Evolutionary conservation across 2,329 filamentous ascomycete genomes (phyloP).

Genomic region (Fusarium pininemorale): DNA sequence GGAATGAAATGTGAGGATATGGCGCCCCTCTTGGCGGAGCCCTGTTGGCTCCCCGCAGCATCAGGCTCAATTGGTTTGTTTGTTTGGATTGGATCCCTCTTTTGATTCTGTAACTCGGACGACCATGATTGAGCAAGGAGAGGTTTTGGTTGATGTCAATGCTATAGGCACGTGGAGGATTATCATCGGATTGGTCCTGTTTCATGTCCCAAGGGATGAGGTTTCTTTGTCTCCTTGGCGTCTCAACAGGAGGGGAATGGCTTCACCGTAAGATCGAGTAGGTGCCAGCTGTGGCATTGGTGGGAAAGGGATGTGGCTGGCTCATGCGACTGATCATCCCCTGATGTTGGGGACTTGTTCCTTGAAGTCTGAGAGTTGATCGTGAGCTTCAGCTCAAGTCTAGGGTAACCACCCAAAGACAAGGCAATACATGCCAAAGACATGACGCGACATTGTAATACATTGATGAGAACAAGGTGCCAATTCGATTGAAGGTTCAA

Average conservation of each 20-base stretch:
- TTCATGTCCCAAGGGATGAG: conserved; percentile 23
- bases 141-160: conserved; percentile 7
- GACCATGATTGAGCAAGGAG: conserved; percentile 15
- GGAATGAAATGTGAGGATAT: neutral
- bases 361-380: neutral
- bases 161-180: conserved; percentile 10
- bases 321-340: neutral
- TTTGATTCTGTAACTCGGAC: conserved; percentile 33
- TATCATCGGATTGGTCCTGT: conserved; percentile 17
- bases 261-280: neutral
- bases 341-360: neutral
- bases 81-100: conserved; percentile 21
- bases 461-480: neutral
- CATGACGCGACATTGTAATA: neutral
- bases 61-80: conserved; percentile 32
- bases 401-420: conserved; percentile 15
- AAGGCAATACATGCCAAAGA: conserved; percentile 1
- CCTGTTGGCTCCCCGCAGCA: conserved; percentile 19
- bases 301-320: neutral
- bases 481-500: neutral
- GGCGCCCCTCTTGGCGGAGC: conserved; percentile 16
- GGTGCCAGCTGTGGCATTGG: neutral
- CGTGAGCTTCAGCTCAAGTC: neutral
- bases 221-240: conserved; percentile 8
- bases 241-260: conserved; percentile 30